These are phyloP conservation scores for Xylariaceae sp. DNA, from an alignment of 2,329 filamentous ascomycete species.

Conservation along the genomic window DNA sequence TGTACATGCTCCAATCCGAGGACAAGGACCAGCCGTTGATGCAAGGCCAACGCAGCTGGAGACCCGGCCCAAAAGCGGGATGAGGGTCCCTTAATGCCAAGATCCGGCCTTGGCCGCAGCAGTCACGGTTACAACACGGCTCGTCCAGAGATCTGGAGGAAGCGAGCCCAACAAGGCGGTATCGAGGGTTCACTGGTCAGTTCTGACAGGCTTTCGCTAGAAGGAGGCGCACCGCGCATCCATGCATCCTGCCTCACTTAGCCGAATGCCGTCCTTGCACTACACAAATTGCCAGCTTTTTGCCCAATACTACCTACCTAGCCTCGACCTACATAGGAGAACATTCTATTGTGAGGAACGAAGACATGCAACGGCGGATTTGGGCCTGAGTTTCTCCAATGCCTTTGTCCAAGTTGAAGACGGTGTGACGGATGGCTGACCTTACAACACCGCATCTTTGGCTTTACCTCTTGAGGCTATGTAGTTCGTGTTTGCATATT, in stretches of 20 bases:
- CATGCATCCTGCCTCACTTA: constrained; percentile 31
- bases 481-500: constrained; percentile 12
- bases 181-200: constrained; percentile 25
- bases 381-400: no score
- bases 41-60: constrained; percentile 31
- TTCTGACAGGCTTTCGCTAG: constrained; percentile 11
- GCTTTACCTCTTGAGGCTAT: not conserved
- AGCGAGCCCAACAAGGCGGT: constrained; percentile 29
- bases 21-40: constrained; percentile 29
- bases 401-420: no score
- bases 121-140: constrained; percentile 18
- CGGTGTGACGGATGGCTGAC: no score
- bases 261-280: constrained; percentile 3
- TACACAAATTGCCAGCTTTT: no score
- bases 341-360: not conserved
- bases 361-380: no score
- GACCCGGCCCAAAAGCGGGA: constrained; percentile 15
- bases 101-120: constrained; percentile 1
- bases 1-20: constrained; percentile 20
- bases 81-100: constrained; percentile 15
- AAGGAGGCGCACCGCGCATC: constrained; percentile 14
- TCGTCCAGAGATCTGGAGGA: constrained; percentile 19
- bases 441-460: no score
- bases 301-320: not conserved
- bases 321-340: not conserved